Conservation (phyloP, 1,284 basidiomycete genomes). For the Trichosporon ovoides region DNA sequence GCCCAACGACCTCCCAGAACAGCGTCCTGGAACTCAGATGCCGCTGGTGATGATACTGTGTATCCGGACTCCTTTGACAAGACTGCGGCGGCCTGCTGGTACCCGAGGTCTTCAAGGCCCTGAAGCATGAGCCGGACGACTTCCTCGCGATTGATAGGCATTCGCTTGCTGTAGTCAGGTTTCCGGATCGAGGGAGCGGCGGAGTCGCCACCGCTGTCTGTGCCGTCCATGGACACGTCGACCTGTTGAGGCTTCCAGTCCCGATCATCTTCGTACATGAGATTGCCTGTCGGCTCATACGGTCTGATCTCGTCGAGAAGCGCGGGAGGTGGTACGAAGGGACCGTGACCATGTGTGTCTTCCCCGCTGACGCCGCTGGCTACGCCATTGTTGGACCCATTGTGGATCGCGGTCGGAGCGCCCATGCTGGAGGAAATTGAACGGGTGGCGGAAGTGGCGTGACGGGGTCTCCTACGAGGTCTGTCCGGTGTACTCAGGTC, state of each 20-base stretch:
- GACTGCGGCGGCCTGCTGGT: constrained; percentile 79
- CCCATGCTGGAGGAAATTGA: constrained; percentile 15
- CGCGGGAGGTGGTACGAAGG: not conserved
- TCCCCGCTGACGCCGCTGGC: not conserved
- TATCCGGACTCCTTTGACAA: constrained; percentile 91
- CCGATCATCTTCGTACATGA: constrained; percentile 43
- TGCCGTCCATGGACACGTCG: constrained; percentile 14
- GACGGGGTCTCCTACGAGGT: not conserved
- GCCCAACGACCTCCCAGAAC: constrained; percentile 80
- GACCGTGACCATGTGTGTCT: not conserved
- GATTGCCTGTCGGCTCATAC: constrained; percentile 17
- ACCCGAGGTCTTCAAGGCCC: constrained; percentile 85
- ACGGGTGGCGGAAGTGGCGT: constrained; percentile 7
- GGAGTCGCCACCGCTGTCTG: constrained; percentile 15
- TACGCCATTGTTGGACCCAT: constrained; percentile 11
- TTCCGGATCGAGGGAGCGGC: constrained; percentile 8
- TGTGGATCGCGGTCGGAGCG: constrained; percentile 7
- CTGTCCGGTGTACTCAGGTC: not conserved
- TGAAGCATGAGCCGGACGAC: constrained; percentile 87
- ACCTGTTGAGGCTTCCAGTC: constrained; percentile 29
- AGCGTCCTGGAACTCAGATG: constrained; percentile 73
- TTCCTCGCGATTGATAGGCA: constrained; percentile 73
- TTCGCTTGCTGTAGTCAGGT: constrained; percentile 29
- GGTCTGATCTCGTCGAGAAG: constrained; percentile 11
- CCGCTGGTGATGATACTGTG: constrained; percentile 70